Conservation (phyloP, 805 yeast species). For the Wickerhamomyces silvicola region DNA sequence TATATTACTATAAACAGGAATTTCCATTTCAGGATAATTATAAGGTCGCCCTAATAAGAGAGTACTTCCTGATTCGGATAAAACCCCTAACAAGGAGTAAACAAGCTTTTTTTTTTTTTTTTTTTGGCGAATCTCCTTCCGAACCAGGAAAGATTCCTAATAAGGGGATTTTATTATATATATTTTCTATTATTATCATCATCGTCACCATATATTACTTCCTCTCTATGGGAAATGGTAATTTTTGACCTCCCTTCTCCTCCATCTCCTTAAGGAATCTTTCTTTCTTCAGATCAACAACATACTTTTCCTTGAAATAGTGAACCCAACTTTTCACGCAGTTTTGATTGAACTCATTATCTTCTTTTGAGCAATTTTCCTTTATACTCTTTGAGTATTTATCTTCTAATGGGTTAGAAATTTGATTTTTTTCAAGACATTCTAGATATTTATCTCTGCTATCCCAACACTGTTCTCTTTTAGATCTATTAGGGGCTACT, state of each 20-base stretch:
- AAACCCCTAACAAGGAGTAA: too few species aligned
- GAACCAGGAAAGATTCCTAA: too few species aligned
- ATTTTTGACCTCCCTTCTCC: constrained; percentile 45
- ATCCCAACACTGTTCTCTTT: constrained; percentile 84
- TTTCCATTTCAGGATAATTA: too few species aligned
- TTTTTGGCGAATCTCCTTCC: too few species aligned
- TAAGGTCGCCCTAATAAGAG: too few species aligned
- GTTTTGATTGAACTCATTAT: constrained; percentile 55
- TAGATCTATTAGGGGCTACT: constrained; percentile 54
- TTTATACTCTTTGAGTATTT: constrained; percentile 40
- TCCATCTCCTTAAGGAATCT: constrained; percentile 65
- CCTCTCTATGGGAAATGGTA: constrained; percentile 22
- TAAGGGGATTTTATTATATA: too few species aligned
- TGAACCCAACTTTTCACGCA: constrained; percentile 87
- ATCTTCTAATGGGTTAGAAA: constrained; percentile 65
- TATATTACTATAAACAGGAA: too few species aligned
- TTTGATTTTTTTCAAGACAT: constrained; percentile 63
- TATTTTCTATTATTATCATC: too few species aligned
- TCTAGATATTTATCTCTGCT: constrained; percentile 71
- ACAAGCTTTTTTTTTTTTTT: too few species aligned
- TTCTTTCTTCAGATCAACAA: constrained; percentile 65
- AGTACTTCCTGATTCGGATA: too few species aligned
- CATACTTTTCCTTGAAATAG: constrained; percentile 87
- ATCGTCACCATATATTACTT: too few species aligned
- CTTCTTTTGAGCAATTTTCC: constrained; percentile 49